These are phyloP conservation scores for Tricholoma flavovirens DNA, from an alignment of 768 basidiomycete species.

Conservation along the genomic window DNA sequence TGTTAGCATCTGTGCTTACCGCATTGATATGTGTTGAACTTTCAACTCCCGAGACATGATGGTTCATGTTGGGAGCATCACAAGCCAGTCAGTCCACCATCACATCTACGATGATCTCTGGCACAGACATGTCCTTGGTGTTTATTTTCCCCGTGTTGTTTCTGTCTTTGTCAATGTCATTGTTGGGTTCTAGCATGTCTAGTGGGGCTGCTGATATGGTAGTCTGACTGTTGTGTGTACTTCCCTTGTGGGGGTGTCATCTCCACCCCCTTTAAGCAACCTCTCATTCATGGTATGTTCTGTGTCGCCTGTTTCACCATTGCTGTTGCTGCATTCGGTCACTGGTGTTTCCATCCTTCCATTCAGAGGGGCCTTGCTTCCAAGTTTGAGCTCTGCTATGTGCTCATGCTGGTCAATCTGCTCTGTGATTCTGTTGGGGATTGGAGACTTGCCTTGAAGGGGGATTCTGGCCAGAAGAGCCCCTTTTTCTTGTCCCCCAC, in stretches of 20 bases:
- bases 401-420: constrained; percentile 21
- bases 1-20: no score
- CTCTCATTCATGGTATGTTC: no score
- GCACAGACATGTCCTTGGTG: not conserved
- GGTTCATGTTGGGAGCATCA: not conserved
- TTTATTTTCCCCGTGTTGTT: not conserved
- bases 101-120: not conserved
- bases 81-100: not conserved
- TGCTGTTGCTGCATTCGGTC: no score
- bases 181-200: not conserved
- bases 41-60: not conserved
- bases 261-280: no score
- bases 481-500: not conserved
- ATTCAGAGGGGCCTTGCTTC: not conserved
- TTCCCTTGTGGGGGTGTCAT: not conserved
- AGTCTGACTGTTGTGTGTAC: not conserved
- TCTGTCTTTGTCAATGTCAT: no score
- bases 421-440: constrained; percentile 10
- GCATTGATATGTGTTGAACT: not conserved
- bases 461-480: not conserved
- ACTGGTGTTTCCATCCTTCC: no score
- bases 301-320: no score
- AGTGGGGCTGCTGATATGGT: not conserved
- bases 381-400: not conserved
- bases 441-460: no score